phyloP scores from a whole-genome alignment of 768 basidiomycete species.

The Tricholoma bakamatsutake region DNA sequence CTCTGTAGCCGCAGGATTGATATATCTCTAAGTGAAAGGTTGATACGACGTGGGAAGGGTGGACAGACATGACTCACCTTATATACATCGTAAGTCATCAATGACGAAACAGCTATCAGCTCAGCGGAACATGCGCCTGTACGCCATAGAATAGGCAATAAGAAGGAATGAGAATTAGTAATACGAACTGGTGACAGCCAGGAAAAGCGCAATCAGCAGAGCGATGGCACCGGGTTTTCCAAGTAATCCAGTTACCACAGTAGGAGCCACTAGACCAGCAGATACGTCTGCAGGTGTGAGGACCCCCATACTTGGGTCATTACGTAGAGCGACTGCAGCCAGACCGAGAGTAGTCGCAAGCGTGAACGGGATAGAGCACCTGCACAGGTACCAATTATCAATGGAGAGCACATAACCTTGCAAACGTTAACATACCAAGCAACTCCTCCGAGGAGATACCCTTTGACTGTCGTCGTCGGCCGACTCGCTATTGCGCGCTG shows the following conservation, averaged over 20 bases:
- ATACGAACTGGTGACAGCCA: slow-evolving; percentile 58
- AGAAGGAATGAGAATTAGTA: background rate
- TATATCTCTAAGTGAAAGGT: slow-evolving; percentile 46
- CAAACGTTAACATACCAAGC: slow-evolving; percentile 53
- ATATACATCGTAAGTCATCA: slow-evolving; percentile 84
- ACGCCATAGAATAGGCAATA: background rate
- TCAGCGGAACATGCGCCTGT: slow-evolving; percentile 80
- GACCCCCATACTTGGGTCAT: slow-evolving; percentile 46
- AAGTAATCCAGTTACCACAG: slow-evolving; percentile 77
- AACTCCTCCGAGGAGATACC: slow-evolving; percentile 82
- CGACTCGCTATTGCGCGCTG: slow-evolving; percentile 86
- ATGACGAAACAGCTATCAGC: slow-evolving; percentile 81
- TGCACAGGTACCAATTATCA: slow-evolving; percentile 12
- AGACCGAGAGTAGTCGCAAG: slow-evolving; percentile 87
- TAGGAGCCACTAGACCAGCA: slow-evolving; percentile 83
- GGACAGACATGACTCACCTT: slow-evolving; percentile 38
- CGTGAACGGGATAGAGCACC: slow-evolving; percentile 82
- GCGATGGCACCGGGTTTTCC: slow-evolving; percentile 77
- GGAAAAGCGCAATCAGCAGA: slow-evolving; percentile 75
- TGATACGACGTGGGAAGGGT: background rate
- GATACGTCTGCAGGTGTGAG: slow-evolving; percentile 61
- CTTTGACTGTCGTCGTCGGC: slow-evolving; percentile 84
- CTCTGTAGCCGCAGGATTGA: slow-evolving; percentile 80
- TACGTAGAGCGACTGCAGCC: slow-evolving; percentile 75
- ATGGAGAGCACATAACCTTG: background rate